Conservation (phyloP, 108 stramenopile genomes). For the Aurantiochytrium sp. region DNA sequence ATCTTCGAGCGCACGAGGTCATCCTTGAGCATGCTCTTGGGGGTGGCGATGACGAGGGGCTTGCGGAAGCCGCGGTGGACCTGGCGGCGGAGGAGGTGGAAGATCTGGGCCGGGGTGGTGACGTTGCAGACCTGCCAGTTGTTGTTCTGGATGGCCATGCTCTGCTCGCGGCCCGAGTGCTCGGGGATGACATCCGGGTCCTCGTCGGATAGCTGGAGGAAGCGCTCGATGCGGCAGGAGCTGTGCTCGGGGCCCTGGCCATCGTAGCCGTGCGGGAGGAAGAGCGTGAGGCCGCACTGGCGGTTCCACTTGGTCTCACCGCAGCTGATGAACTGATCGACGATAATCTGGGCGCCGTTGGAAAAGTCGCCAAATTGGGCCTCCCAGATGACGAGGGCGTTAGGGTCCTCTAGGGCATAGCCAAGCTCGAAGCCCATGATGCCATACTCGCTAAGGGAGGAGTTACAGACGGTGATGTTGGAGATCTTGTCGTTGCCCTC, state of each 20-base stretch:
- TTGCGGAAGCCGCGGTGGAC: slow-evolving; percentile 99
- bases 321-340: slow-evolving; percentile 93
- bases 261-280: slow-evolving; percentile 97
- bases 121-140: slow-evolving; percentile 98
- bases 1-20: slow-evolving; percentile 63
- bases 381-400: slow-evolving; percentile 92
- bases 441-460: slow-evolving; percentile 89
- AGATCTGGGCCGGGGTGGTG: slow-evolving; percentile 97
- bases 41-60: slow-evolving; percentile 89
- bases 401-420: slow-evolving; percentile 92
- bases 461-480: slow-evolving; percentile 68
- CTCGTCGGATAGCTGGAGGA: slow-evolving; percentile 91
- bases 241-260: slow-evolving; percentile 98
- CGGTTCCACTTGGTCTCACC: slow-evolving; percentile 99
- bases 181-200: slow-evolving; percentile 88
- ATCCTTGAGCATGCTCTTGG: slow-evolving; percentile 90
- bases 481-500: slow-evolving; percentile 85
- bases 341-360: slow-evolving; percentile 95
- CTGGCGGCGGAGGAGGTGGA: slow-evolving; percentile 96
- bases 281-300: slow-evolving; percentile 85
- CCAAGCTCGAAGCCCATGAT: slow-evolving; percentile 98
- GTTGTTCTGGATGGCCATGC: slow-evolving; percentile 68
- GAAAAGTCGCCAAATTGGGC: slow-evolving; percentile 99
- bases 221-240: slow-evolving; percentile 93
- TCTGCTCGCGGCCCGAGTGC: slow-evolving; percentile 78